Conservation (phyloP, 139 green algal genomes). For the Chlorella sp. region DNA sequence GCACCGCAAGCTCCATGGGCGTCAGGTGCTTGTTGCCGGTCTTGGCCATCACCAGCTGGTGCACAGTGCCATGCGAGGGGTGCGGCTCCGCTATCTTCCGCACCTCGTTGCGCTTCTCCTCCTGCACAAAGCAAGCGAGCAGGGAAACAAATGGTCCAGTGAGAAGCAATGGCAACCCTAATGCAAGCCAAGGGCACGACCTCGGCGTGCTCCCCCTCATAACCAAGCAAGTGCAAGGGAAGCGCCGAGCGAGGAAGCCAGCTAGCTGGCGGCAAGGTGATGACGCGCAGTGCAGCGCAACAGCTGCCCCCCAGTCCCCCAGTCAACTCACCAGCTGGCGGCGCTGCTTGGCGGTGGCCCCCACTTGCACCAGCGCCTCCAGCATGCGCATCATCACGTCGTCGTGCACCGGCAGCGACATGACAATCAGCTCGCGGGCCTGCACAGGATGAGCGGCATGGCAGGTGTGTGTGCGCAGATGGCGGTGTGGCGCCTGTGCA, state of each 20-base stretch:
- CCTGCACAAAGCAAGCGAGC: background rate
- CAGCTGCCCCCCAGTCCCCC: no score
- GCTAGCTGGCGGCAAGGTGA: no score
- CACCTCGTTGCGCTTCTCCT: constrained; percentile 43
- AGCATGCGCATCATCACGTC: constrained; percentile 43
- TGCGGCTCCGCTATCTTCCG: constrained; percentile 43
- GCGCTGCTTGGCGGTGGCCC: constrained; percentile 38
- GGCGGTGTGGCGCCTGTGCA: background rate
- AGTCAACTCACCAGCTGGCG: constrained; percentile 12
- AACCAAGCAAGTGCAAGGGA: no score
- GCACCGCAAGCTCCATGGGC: no score
- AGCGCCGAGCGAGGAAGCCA: no score
- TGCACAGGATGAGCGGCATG: background rate
- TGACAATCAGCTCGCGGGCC: constrained; percentile 55
- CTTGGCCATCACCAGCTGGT: no score
- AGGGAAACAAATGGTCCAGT: no score
- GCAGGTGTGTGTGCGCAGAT: background rate
- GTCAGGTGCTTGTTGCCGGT: no score
- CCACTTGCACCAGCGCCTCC: constrained; percentile 48
- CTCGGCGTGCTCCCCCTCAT: no score
- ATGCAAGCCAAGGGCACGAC: no score
- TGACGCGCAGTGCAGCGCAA: no score
- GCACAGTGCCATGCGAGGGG: constrained; percentile 46
- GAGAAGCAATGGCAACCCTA: no score
- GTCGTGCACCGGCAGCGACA: constrained; percentile 52